A percentile compares a stretch with the other conserved stretches of the same genome.
Evolutionary conservation across 192 early-diverging fungal genomes (phyloP).

Genomic region (Coemansia sp.): DNA sequence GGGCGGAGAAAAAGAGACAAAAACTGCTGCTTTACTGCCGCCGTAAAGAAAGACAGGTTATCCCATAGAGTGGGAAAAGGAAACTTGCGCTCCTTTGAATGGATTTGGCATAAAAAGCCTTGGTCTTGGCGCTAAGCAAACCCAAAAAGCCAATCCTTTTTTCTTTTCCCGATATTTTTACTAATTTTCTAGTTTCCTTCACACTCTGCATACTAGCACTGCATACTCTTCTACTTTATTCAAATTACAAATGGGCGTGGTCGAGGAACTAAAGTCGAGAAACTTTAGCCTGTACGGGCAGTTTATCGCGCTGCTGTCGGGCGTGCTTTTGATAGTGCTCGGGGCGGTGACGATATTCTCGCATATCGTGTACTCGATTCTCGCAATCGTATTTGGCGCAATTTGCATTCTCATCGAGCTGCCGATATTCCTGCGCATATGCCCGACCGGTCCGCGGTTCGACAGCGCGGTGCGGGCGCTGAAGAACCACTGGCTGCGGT

Average conservation of each 20-base stretch:
- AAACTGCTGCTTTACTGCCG: not conserved
- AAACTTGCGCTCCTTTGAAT: not conserved
- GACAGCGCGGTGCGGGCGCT: conserved; percentile 33
- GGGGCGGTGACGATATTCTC: conserved; percentile 44
- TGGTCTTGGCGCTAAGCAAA: not conserved
- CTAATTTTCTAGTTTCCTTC: not conserved
- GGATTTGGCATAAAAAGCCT: not conserved
- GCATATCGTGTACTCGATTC: conserved; percentile 48
- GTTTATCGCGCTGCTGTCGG: conserved; percentile 39
- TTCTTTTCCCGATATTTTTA: not conserved
- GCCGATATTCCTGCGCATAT: conserved; percentile 35
- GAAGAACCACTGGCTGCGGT: conserved; percentile 52
- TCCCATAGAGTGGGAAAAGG: not conserved
- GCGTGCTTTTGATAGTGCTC: conserved; percentile 49
- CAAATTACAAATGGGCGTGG: conserved; percentile 43
- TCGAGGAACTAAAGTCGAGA: conserved; percentile 40
- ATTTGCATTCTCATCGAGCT: conserved; percentile 48
- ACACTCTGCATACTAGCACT: not conserved
- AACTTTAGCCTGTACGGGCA: conserved; percentile 52
- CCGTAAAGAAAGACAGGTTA: not conserved
- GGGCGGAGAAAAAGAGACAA: no score
- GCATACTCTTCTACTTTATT: conserved; percentile 4
- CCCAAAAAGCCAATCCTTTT: not conserved
- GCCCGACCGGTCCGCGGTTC: conserved; percentile 41
- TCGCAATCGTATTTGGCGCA: conserved; percentile 50